Conservation (phyloP, 1,139 yeast species). For the Candida labiduridarum region DNA sequence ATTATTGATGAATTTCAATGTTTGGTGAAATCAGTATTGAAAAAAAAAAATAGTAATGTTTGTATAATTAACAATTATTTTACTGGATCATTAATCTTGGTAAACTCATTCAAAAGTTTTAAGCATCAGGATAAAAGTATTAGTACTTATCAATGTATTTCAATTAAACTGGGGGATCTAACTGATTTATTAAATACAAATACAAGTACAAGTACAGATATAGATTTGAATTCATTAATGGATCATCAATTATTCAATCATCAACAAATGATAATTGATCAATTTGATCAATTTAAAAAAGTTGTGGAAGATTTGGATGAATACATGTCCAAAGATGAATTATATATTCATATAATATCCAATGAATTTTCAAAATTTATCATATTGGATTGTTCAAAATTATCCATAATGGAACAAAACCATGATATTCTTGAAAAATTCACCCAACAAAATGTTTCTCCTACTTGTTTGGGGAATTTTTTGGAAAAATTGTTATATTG, state of each 20-base stretch:
- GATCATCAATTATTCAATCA: slow-evolving; percentile 11
- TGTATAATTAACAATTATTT: slow-evolving; percentile 19
- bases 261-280: slow-evolving; percentile 25
- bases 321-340: neutral
- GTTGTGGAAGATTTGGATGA: slow-evolving; percentile 1
- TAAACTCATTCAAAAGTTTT: slow-evolving; percentile 1
- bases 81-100: slow-evolving; percentile 8
- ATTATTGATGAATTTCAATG: slow-evolving; percentile 26
- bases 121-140: too few species aligned
- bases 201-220: too few species aligned
- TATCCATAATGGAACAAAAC: neutral
- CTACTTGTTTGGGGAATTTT: neutral
- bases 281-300: slow-evolving; percentile 4
- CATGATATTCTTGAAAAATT: slow-evolving; percentile 3
- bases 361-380: slow-evolving; percentile 4
- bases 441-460: neutral
- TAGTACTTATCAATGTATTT: slow-evolving; percentile 13
- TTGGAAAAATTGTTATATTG: slow-evolving; percentile 7
- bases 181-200: slow-evolving; percentile 6
- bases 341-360: slow-evolving; percentile 6
- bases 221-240: slow-evolving; percentile 10
- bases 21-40: slow-evolving; percentile 22
- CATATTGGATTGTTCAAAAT: slow-evolving; percentile 11
- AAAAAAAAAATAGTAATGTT: slow-evolving; percentile 20
- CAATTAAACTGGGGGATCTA: slow-evolving; percentile 2